These are phyloP conservation scores for Bimuria novae-zelandiae DNA, from an alignment of 2,329 filamentous ascomycete species.

Conservation along the genomic window DNA sequence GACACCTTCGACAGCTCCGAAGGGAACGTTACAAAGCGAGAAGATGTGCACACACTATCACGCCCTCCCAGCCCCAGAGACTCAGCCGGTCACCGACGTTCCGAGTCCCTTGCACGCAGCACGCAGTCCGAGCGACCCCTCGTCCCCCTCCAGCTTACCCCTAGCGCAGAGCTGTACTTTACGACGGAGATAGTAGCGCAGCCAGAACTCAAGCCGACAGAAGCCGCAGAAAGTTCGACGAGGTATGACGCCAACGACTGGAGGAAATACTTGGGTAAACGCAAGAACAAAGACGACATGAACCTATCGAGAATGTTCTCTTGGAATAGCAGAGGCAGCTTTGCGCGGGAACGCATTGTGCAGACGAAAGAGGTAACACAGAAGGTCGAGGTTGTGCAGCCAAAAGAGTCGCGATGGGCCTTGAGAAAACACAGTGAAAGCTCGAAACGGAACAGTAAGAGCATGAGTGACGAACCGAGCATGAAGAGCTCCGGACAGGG, in stretches of 20 bases:
- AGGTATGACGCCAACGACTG: constrained; percentile 10
- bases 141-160: constrained; percentile 14
- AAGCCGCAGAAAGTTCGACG: background rate
- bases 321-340: constrained; percentile 11
- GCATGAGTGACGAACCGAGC: background rate
- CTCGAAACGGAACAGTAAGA: background rate
- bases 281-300: constrained; percentile 11
- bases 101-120: constrained; percentile 8
- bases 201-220: background rate
- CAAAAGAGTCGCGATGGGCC: constrained; percentile 15
- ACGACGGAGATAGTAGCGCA: constrained; percentile 12
- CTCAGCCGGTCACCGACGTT: background rate
- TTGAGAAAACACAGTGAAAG: background rate
- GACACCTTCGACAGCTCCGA: constrained; percentile 6
- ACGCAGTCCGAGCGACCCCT: constrained; percentile 11
- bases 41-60: background rate
- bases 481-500: background rate
- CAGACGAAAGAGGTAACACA: constrained; percentile 15
- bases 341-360: constrained; percentile 9
- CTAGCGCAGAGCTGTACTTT: constrained; percentile 13
- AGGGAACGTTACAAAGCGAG: background rate
- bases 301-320: constrained; percentile 10
- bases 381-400: constrained; percentile 12
- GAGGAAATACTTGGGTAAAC: constrained; percentile 11
- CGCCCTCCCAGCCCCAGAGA: background rate